Base-by-base conservation (phyloP, 352 stramenopile genomes). In the Phytophthora sansomeana region DNA sequence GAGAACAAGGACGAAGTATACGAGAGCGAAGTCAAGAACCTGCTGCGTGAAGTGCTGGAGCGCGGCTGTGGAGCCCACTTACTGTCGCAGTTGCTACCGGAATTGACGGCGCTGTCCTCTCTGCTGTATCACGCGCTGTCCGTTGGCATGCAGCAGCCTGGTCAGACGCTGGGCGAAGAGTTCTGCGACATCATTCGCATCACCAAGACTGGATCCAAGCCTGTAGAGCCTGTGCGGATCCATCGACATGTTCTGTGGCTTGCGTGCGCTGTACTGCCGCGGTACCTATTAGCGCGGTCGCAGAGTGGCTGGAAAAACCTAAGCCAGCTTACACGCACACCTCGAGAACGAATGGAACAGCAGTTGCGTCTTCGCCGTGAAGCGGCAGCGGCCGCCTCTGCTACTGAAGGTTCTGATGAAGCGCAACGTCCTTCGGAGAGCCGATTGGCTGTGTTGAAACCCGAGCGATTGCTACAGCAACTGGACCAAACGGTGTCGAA, bases 131-230 rank as follows among this genome's bases (percentile, higher is more conserved):
- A 85, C 50, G 43, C 79, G 60, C 67, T 92, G 28, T 81, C 75
- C 46, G 72, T 95, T 14, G 77, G 83, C 5, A 51, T 64, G 44
- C 74, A 74, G 50, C 80, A 80, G 47, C 83, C 87, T 33, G 76
- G 87, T 54, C 89, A 96, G 56, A 95, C 87, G 35, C 76, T 96
- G n/a, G 89, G 89, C 8, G 89, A 96, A 59, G 89, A 96, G 49
- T 96, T 91, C 60, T 95, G 89, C 43, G 87, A 95, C 49, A 75
- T 95, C 11, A 79, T 95, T 44, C 87, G 87, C 32, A 81, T 95
- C 21, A 76, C 73, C 5, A 78, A 67, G 16, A 48, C 32, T 48
- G 19, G 24, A 1, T 48, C 17, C 0, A 32, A 49, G 0, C 30
- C 24, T 0, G 55, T 88, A n/a, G 43, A 43, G 14, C 78, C 80